These are phyloP conservation scores for Colletotrichum trifolii DNA, from an alignment of 2,329 filamentous ascomycete genomes.

Conservation along the genomic window DNA sequence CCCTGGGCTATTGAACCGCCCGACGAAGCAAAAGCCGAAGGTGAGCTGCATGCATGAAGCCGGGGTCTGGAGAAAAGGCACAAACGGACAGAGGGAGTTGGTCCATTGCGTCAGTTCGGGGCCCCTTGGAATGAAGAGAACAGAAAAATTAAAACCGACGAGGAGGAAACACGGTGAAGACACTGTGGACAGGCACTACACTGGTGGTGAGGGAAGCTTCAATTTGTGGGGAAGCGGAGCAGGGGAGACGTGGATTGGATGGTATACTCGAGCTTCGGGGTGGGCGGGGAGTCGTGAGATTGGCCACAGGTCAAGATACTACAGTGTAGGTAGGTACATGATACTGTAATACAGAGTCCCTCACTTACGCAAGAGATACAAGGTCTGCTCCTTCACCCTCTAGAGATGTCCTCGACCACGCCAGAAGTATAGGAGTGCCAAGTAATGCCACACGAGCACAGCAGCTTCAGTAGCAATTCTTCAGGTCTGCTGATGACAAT, in stretches of 20 bases:
- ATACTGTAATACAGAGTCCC: no score
- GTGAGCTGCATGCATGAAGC: slow-evolving; percentile 1
- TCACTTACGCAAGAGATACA: no score
- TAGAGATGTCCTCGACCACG: no score
- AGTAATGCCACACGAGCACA: no score
- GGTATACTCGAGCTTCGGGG: slow-evolving; percentile 13
- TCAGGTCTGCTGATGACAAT: neutral
- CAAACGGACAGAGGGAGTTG: no score
- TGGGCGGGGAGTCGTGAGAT: slow-evolving; percentile 10
- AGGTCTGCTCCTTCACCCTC: no score
- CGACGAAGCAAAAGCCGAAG: slow-evolving; percentile 24
- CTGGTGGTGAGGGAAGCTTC: neutral
- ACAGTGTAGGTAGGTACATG: neutral
- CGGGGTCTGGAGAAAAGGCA: no score
- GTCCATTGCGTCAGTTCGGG: no score
- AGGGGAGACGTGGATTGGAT: neutral
- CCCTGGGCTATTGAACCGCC: neutral
- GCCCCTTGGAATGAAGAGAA: no score
- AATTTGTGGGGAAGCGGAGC: slow-evolving; percentile 24
- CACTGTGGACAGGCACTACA: no score
- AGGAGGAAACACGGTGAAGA: neutral
- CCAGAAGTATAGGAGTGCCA: no score
- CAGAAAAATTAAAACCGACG: neutral
- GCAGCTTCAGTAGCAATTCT: neutral
- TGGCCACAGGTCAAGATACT: slow-evolving; percentile 5